Evolutionary conservation across 177 flowering plant genomes (phyloP).

Genomic region (Tripterygium wilfordii): DNA sequence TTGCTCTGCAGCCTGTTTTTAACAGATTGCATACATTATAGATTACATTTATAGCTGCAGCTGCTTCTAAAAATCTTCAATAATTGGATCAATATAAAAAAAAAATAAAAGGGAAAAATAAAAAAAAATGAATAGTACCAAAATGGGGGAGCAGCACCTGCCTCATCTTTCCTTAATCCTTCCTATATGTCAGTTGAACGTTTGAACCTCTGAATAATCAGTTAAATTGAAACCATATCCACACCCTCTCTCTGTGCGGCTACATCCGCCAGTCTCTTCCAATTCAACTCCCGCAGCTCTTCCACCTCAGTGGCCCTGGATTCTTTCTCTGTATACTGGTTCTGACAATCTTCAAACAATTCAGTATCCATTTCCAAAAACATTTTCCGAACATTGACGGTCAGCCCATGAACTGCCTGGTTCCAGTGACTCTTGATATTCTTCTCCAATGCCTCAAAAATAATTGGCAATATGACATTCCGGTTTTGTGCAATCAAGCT

Average conservation of each 20-base stretch:
- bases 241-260: constrained; percentile 34
- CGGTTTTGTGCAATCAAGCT: constrained; percentile 63
- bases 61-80: constrained; percentile 11
- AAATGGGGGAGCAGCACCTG: constrained; percentile 7
- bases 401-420: constrained; percentile 70
- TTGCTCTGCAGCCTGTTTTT: constrained; percentile 21
- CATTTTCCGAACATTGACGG: constrained; percentile 57
- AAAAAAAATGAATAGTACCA: constrained; percentile 15
- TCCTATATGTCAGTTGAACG: constrained; percentile 7
- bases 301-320: constrained; percentile 33
- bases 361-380: constrained; percentile 73
- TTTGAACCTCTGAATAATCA: constrained; percentile 4
- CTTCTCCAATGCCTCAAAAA: constrained; percentile 63
- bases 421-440: constrained; percentile 66
- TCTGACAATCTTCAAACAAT: constrained; percentile 59
- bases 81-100: constrained; percentile 11
- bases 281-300: constrained; percentile 44
- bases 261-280: constrained; percentile 59
- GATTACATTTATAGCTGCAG: constrained; percentile 20
- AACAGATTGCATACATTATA: constrained; percentile 19
- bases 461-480: constrained; percentile 52
- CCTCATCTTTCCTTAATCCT: not conserved
- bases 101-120: not conserved
- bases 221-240: constrained; percentile 34
- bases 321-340: constrained; percentile 37